These are phyloP conservation scores for Sporopachydermia lactativora DNA, from an alignment of 805 yeast species.

Conservation along the genomic window DNA sequence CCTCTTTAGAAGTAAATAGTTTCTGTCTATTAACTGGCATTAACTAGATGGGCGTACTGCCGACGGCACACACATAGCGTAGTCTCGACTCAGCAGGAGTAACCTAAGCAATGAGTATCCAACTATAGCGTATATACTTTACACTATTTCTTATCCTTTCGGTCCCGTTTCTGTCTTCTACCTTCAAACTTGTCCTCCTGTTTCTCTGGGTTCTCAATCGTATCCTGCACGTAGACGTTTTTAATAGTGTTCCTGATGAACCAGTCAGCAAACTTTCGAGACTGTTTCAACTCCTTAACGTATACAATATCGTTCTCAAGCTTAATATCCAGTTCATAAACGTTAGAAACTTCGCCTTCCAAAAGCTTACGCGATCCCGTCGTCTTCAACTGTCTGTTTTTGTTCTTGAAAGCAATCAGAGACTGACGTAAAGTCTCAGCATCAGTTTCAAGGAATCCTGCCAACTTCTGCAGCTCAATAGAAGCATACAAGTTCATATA, in stretches of 20 bases:
- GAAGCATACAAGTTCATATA: constrained; percentile 33
- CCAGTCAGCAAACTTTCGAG: constrained; percentile 36
- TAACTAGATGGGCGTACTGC: no score
- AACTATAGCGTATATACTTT: no score
- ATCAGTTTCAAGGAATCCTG: constrained; percentile 23
- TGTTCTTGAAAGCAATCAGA: constrained; percentile 29
- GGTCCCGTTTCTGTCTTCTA: constrained; percentile 7
- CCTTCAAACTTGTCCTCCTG: constrained; percentile 4
- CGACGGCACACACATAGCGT: no score
- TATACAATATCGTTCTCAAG: constrained; percentile 27
- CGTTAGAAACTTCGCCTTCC: constrained; percentile 25
- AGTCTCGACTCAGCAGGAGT: no score
- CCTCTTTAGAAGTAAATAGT: no score
- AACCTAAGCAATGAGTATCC: no score
- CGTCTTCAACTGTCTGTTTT: constrained; percentile 31
- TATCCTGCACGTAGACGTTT: constrained; percentile 31
- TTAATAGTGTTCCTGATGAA: constrained; percentile 32
- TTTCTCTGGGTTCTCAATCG: constrained; percentile 17
- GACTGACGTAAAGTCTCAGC: constrained; percentile 24
- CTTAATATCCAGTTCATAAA: constrained; percentile 30
- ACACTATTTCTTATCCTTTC: neutral
- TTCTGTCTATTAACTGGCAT: no score
- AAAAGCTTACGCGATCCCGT: constrained; percentile 24
- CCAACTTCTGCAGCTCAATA: constrained; percentile 28
- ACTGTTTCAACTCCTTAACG: constrained; percentile 30